A percentile compares a stretch with the other conserved stretches of the same genome.
These are phyloP conservation scores for Microcyclosporella mali DNA, from an alignment of 2,329 filamentous ascomycete species.

Conservation along the genomic window DNA sequence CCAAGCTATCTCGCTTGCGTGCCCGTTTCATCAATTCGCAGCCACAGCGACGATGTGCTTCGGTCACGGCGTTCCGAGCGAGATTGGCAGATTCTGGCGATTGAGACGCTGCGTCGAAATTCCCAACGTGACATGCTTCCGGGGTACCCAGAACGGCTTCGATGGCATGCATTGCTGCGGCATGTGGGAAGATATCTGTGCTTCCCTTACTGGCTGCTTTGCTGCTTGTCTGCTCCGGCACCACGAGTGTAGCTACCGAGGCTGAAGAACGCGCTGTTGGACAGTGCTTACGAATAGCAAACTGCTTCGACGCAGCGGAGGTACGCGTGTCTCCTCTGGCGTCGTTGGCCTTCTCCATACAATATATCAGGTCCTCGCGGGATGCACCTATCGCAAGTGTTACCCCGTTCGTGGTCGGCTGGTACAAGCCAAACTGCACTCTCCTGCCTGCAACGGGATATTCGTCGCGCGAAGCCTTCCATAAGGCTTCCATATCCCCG, in stretches of 20 bases:
- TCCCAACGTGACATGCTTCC: conserved; percentile 48
- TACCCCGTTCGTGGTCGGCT: conserved; percentile 15
- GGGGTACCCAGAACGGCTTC: conserved; percentile 42
- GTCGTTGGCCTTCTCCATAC: conserved; percentile 18
- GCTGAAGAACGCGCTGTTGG: conserved; percentile 15
- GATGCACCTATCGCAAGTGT: conserved; percentile 22
- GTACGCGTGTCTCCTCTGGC: background rate
- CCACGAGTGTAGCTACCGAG: conserved; percentile 22
- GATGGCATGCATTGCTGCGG: conserved; percentile 42
- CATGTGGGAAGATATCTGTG: conserved; percentile 39
- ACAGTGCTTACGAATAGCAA: conserved; percentile 22
- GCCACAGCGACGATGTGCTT: conserved; percentile 61
- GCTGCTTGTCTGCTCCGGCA: conserved; percentile 12
- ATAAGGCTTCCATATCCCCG: conserved; percentile 23
- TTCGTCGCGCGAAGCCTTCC: conserved; percentile 23
- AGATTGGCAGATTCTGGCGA: conserved; percentile 57
- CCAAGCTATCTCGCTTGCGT: conserved; percentile 24
- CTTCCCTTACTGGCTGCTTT: conserved; percentile 1
- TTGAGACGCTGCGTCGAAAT: conserved; percentile 61
- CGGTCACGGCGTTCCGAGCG: conserved; percentile 53
- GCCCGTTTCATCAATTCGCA: conserved; percentile 63
- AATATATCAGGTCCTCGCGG: conserved; percentile 20
- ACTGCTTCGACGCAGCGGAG: conserved; percentile 10
- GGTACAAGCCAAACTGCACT: conserved; percentile 24
- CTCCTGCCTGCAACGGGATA: conserved; percentile 23